phyloP scores from a whole-genome alignment of 495 filamentous ascomycete species.

The Xylaria palmicola region DNA sequence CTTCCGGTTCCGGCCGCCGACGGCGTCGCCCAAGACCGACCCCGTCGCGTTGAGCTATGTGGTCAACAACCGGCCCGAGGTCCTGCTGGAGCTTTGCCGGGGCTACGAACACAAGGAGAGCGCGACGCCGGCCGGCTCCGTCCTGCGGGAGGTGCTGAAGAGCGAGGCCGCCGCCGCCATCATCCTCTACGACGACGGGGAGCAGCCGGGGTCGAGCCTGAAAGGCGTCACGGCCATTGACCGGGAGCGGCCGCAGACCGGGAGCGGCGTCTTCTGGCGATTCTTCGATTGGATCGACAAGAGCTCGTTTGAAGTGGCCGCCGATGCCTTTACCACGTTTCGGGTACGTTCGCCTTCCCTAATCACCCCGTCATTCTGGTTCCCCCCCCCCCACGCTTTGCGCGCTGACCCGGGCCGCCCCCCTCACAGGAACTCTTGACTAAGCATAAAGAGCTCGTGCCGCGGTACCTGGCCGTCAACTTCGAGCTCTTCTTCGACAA shows the following conservation, averaged over 20 bases:
- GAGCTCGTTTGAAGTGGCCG: constrained; percentile 92
- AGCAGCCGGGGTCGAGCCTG: constrained; percentile 49
- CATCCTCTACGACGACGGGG: constrained; percentile 86
- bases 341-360: constrained; percentile 58
- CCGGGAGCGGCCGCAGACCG: constrained; percentile 62
- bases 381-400: too few relatives aligned
- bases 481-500: constrained; percentile 86
- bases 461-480: constrained; percentile 80
- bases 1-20: constrained; percentile 74
- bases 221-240: constrained; percentile 66
- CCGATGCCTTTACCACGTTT: constrained; percentile 97
- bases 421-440: constrained; percentile 85
- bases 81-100: constrained; percentile 82
- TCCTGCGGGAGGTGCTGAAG: constrained; percentile 89
- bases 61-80: constrained; percentile 78
- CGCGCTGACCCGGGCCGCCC: not conserved
- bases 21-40: constrained; percentile 56
- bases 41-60: constrained; percentile 84
- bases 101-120: constrained; percentile 90
- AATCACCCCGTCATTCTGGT: not conserved
- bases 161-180: constrained; percentile 84
- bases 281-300: constrained; percentile 98
- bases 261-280: constrained; percentile 88
- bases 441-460: constrained; percentile 85
- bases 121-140: constrained; percentile 87